phyloP scores from a whole-genome alignment of 345 rosid genomes.

The Citrus maxima region DNA sequence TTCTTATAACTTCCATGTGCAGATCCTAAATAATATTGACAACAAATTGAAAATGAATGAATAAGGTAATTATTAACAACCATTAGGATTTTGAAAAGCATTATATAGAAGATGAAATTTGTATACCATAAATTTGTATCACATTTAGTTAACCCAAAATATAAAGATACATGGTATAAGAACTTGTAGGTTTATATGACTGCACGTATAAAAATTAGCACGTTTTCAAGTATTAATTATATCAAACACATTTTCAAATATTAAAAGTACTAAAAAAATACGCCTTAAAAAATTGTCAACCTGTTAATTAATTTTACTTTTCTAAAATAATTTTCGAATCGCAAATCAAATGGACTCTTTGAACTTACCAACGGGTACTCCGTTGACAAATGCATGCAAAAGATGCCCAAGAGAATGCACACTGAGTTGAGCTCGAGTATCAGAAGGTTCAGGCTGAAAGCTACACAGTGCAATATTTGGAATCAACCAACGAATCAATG shows the following conservation, averaged over 20 bases:
- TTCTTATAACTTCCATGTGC: constrained; percentile 14
- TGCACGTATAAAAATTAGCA: no score
- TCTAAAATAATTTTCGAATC: no score
- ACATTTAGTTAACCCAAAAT: neutral
- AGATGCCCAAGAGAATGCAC: constrained; percentile 11
- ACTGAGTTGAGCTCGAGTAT: neutral
- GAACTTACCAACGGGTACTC: neutral
- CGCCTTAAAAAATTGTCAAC: no score
- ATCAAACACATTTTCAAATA: no score
- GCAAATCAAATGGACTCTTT: no score
- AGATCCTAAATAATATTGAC: neutral
- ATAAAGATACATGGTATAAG: no score
- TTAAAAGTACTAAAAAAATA: no score
- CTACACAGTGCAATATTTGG: neutral
- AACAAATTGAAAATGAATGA: neutral
- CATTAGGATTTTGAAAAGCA: neutral
- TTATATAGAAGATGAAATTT: neutral
- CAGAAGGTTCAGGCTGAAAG: neutral
- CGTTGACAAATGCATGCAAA: constrained; percentile 12
- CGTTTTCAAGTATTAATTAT: no score
- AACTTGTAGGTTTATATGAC: no score
- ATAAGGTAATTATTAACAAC: neutral
- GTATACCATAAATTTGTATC: no score
- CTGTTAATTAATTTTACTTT: no score
- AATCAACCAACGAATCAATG: no score